Percentiles rank a stretch among this genome's conserved stretches.
Evolutionary conservation across 352 stramenopile genomes (phyloP).

Genomic region (Phytophthora quininea): DNA sequence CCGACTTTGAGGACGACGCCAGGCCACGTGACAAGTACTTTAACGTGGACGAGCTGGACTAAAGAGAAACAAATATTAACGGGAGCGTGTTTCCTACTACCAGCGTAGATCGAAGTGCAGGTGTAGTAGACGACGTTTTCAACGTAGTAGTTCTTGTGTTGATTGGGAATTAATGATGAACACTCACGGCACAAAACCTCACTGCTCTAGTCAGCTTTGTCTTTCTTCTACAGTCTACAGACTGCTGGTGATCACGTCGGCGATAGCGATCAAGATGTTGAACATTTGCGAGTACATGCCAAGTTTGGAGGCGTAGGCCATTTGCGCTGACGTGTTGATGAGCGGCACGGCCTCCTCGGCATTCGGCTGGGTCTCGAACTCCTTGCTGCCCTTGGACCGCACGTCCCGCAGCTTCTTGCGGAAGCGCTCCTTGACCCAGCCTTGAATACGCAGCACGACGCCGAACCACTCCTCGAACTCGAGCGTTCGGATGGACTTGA

Average conservation of each 20-base stretch:
- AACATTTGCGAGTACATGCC: constrained; percentile 83
- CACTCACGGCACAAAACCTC: constrained; percentile 12
- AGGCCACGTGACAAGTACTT: constrained; percentile 42
- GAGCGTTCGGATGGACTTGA: constrained; percentile 80
- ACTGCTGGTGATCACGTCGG: constrained; percentile 67
- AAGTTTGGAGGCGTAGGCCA: constrained; percentile 77
- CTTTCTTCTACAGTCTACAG: constrained; percentile 19
- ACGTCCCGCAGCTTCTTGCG: constrained; percentile 63
- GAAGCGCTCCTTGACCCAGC: constrained; percentile 73
- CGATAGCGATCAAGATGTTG: constrained; percentile 79
- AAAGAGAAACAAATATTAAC: constrained; percentile 5
- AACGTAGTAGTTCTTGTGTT: constrained; percentile 12
- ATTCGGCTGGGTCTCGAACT: constrained; percentile 29
- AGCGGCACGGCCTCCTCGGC: constrained; percentile 32
- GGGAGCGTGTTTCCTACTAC: background rate
- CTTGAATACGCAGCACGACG: constrained; percentile 74
- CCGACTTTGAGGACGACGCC: constrained; percentile 12
- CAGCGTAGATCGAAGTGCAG: background rate
- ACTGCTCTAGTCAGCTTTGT: background rate
- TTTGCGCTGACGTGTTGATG: constrained; percentile 74
- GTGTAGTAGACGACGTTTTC: too few relatives aligned
- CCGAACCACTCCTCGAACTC: constrained; percentile 86
- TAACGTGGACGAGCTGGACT: constrained; percentile 68
- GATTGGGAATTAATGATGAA: constrained; percentile 11
- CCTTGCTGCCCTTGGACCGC: constrained; percentile 55